Evolutionary conservation across 2,329 filamentous ascomycete species (phyloP).

Genomic region (Fusarium napiforme): DNA sequence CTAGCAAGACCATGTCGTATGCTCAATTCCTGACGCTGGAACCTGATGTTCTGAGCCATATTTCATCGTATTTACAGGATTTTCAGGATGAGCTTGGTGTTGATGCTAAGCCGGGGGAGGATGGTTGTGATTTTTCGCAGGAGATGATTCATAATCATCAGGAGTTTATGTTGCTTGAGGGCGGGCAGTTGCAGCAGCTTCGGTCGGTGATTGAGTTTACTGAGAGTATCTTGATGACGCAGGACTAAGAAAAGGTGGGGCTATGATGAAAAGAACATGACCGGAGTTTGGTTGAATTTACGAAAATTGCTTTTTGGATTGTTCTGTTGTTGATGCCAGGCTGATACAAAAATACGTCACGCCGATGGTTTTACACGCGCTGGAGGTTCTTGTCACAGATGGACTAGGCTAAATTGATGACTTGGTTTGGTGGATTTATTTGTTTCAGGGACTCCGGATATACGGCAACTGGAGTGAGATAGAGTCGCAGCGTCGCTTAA

Average conservation of each 20-base stretch:
- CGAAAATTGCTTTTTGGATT: neutral
- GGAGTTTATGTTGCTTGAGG: conserved; percentile 15
- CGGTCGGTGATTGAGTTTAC: conserved; percentile 22
- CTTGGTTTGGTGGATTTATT: neutral
- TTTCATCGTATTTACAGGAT: conserved; percentile 19
- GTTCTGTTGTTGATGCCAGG: fast-evolving
- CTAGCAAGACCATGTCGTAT: conserved; percentile 17
- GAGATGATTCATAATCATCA: conserved; percentile 34
- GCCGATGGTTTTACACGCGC: neutral
- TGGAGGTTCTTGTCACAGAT: neutral
- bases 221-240: conserved; percentile 15
- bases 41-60: conserved; percentile 27
- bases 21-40: conserved; percentile 30
- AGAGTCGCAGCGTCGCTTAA: no score
- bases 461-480: neutral
- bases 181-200: conserved; percentile 22
- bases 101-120: neutral
- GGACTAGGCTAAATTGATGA: neutral
- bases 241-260: neutral
- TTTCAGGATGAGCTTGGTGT: conserved; percentile 28
- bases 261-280: no score
- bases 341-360: fast-evolving
- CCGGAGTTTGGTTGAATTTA: neutral
- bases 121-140: neutral
- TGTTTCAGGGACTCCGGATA: neutral